phyloP scores from a whole-genome alignment of 805 yeast species.

The Metschnikowia arizonensis region DNA sequence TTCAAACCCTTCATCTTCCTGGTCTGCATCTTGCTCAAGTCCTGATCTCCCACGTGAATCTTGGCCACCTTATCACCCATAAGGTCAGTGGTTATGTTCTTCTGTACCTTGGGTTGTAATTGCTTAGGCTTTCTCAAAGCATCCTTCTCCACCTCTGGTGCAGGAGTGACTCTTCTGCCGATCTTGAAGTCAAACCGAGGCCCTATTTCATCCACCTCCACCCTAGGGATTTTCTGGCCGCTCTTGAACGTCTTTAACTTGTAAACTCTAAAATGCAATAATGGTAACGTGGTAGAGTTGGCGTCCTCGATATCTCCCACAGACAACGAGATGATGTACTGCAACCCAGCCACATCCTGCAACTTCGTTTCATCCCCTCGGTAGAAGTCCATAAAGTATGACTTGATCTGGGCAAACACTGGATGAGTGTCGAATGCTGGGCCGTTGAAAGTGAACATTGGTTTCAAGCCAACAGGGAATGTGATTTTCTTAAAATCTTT shows the following conservation, averaged over 20 bases:
- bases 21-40: slow-evolving; percentile 83
- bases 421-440: slow-evolving; percentile 88
- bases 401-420: slow-evolving; percentile 76
- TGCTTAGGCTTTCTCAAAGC: slow-evolving; percentile 79
- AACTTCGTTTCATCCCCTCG: slow-evolving; percentile 75
- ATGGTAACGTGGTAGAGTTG: slow-evolving; percentile 69
- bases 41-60: slow-evolving; percentile 95
- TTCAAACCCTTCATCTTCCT: slow-evolving; percentile 98
- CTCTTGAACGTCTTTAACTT: slow-evolving; percentile 75
- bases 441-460: slow-evolving; percentile 92
- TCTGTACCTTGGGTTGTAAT: slow-evolving; percentile 74
- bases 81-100: slow-evolving; percentile 80
- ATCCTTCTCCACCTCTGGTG: slow-evolving; percentile 86
- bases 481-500: slow-evolving; percentile 77
- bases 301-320: slow-evolving; percentile 73
- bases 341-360: slow-evolving; percentile 93
- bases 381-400: slow-evolving; percentile 86
- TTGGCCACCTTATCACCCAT: slow-evolving; percentile 98
- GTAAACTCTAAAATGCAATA: slow-evolving; percentile 86
- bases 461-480: slow-evolving; percentile 85
- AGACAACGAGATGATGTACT: slow-evolving; percentile 79
- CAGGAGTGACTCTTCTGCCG: slow-evolving; percentile 79
- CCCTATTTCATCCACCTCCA: slow-evolving; percentile 91
- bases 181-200: slow-evolving; percentile 91
- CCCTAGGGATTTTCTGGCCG: slow-evolving; percentile 87